These are phyloP conservation scores for Phylloporus arenicola DNA, from an alignment of 768 basidiomycete species.

Conservation along the genomic window DNA sequence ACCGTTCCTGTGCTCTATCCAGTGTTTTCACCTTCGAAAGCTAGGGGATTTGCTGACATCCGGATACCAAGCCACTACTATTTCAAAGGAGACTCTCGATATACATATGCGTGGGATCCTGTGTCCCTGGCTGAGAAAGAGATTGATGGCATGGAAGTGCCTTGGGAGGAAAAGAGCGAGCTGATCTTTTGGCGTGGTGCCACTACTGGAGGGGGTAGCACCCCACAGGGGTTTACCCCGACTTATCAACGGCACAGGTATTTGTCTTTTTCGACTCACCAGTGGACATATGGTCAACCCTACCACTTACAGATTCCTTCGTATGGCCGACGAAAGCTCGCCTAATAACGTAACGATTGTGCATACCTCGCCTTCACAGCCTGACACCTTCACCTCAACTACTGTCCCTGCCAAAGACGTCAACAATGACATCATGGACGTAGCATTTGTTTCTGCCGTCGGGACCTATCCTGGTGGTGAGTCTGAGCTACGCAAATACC, in stretches of 20 bases:
- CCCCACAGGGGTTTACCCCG: constrained; percentile 75
- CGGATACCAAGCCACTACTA: constrained; percentile 97
- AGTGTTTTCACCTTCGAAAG: constrained; percentile 88
- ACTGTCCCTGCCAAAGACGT: constrained; percentile 53
- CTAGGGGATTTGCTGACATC: constrained; percentile 82
- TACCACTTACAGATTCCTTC: constrained; percentile 49
- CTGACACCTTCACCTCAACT: constrained; percentile 54
- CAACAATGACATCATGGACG: constrained; percentile 81
- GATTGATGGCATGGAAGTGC: constrained; percentile 78
- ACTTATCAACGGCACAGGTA: constrained; percentile 87
- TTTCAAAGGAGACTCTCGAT: constrained; percentile 71
- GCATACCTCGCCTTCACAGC: constrained; percentile 60
- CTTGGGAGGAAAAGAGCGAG: constrained; percentile 87
- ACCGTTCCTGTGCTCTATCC: constrained; percentile 86
- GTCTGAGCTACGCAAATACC: constrained; percentile 52
- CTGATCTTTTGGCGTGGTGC: constrained; percentile 94
- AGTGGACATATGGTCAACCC: background rate
- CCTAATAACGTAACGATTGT: constrained; percentile 55
- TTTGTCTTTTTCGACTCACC: constrained; percentile 10
- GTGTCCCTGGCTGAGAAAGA: constrained; percentile 66
- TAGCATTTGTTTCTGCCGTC: constrained; percentile 76
- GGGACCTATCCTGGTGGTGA: constrained; percentile 76
- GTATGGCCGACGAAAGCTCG: constrained; percentile 58
- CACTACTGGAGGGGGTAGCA: constrained; percentile 89
- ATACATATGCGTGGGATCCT: constrained; percentile 90